A percentile compares a stretch with the other conserved stretches of the same genome.
phyloP scores from a whole-genome alignment of 495 filamentous ascomycete genomes.

The Podospora conica region DNA sequence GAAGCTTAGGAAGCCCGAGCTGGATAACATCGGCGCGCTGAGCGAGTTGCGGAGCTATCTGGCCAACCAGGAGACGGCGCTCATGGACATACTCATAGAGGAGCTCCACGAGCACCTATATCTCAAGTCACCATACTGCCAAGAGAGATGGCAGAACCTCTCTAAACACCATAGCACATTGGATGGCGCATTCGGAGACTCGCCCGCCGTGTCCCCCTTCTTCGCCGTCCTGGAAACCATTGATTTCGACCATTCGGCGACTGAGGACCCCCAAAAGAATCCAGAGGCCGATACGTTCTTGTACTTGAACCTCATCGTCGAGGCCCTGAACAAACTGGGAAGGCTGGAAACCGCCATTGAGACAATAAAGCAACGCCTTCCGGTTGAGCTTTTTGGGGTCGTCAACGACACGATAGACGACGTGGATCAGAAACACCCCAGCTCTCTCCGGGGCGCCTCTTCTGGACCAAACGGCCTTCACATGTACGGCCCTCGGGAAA shows the following conservation, averaged over 20 bases:
- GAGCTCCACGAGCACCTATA: constrained; percentile 97
- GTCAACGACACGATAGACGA: constrained; percentile 94
- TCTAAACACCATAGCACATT: constrained; percentile 45
- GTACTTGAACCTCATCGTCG: constrained; percentile 82
- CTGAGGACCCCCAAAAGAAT: constrained; percentile 83
- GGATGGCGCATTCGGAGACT: constrained; percentile 41
- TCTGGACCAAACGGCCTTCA: constrained; percentile 53
- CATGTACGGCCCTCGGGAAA: constrained; percentile 59
- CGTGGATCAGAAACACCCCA: constrained; percentile 84
- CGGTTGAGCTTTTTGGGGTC: constrained; percentile 87
- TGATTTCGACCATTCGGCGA: constrained; percentile 59
- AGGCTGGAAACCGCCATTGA: constrained; percentile 80
- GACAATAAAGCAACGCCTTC: constrained; percentile 83
- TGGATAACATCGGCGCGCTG: constrained; percentile 87
- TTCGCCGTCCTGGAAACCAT: constrained; percentile 73
- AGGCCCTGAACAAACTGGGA: constrained; percentile 82
- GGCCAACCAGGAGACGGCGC: constrained; percentile 79
- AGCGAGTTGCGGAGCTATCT: constrained; percentile 82
- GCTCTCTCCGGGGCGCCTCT: constrained; percentile 51
- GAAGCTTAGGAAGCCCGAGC: constrained; percentile 74
- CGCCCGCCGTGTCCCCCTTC: constrained; percentile 49
- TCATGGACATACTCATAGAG: constrained; percentile 93
- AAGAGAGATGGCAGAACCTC: constrained; percentile 83
- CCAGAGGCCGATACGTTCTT: constrained; percentile 92
- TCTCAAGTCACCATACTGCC: constrained; percentile 92